Conservation (phyloP, 495 filamentous ascomycete species). For the Aspergillus conjunctus region DNA sequence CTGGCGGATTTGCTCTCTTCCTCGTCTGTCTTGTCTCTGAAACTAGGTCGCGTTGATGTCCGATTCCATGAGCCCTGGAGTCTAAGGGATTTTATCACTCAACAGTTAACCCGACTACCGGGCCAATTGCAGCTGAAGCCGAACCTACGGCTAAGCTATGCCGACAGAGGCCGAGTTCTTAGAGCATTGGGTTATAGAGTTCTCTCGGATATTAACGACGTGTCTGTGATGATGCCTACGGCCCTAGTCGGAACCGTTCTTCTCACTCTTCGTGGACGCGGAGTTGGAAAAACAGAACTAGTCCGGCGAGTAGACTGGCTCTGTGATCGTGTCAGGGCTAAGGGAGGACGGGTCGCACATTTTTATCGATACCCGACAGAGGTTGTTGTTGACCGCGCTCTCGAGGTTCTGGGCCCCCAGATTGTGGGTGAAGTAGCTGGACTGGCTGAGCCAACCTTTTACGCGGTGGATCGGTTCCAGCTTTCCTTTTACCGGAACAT, state of each 20-base stretch:
- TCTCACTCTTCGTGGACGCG: constrained; percentile 86
- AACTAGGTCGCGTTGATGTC: constrained; percentile 89
- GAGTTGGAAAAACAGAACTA: constrained; percentile 84
- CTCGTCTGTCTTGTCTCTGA: constrained; percentile 84
- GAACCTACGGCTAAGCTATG: constrained; percentile 45
- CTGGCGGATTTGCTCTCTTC: constrained; percentile 83
- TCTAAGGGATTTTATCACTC: constrained; percentile 72
- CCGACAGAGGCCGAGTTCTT: constrained; percentile 64
- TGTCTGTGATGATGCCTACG: constrained; percentile 97
- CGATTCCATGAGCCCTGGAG: constrained; percentile 97
- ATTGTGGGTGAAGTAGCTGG: constrained; percentile 79
- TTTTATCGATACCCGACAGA: constrained; percentile 78
- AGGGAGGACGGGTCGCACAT: constrained; percentile 89
- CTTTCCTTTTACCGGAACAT: constrained; percentile 98
- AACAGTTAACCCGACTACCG: constrained; percentile 61
- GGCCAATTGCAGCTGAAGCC: constrained; percentile 32
- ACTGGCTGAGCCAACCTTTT: constrained; percentile 85
- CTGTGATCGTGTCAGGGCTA: constrained; percentile 74
- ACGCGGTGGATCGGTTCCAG: constrained; percentile 93
- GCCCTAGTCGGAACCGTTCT: constrained; percentile 93
- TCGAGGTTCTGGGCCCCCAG: constrained; percentile 87
- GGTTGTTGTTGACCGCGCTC: constrained; percentile 81
- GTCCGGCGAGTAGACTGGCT: constrained; percentile 91
- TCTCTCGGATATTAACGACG: constrained; percentile 89
- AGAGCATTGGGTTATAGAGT: constrained; percentile 88